Conservation (phyloP, 192 early-diverging fungal genomes). For the Rhizophagus clarus region DNA sequence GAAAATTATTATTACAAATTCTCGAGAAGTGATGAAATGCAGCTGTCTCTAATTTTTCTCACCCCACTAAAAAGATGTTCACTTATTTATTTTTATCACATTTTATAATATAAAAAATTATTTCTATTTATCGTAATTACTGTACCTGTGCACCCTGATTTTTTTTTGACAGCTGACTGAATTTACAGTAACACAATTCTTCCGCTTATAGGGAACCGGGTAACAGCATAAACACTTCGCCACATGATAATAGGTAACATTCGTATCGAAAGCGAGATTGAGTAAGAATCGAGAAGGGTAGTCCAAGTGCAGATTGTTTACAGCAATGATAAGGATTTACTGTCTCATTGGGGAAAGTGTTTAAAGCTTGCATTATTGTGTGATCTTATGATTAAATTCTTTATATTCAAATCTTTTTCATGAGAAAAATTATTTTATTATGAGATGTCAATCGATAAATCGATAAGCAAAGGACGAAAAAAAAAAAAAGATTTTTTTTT, state of each 20-base stretch:
- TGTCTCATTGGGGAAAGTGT: neutral
- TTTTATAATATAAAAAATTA: neutral
- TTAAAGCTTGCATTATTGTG: neutral
- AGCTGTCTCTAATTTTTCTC: no score
- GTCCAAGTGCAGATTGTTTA: neutral
- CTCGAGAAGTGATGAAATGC: no score
- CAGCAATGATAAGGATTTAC: neutral
- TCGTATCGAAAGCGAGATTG: neutral
- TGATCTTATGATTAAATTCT: neutral
- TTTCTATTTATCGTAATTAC: neutral
- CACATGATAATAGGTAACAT: neutral
- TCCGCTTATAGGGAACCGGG: neutral
- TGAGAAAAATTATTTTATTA: neutral
- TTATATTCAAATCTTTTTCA: neutral
- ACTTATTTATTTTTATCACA: neutral
- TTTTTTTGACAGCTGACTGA: slow-evolving; percentile 1
- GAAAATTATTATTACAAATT: no score
- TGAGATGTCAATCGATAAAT: neutral
- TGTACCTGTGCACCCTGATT: neutral
- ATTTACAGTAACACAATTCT: neutral
- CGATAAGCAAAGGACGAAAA: no score
- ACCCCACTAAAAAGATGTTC: neutral
- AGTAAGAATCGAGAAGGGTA: neutral
- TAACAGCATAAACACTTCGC: neutral
- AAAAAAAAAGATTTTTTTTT: neutral